Percentiles rank a stretch among this genome's conserved stretches.
These are phyloP conservation scores for Syncephalis plumigaleata DNA, from an alignment of 371 early-diverging fungal genomes.

Conservation along the genomic window DNA sequence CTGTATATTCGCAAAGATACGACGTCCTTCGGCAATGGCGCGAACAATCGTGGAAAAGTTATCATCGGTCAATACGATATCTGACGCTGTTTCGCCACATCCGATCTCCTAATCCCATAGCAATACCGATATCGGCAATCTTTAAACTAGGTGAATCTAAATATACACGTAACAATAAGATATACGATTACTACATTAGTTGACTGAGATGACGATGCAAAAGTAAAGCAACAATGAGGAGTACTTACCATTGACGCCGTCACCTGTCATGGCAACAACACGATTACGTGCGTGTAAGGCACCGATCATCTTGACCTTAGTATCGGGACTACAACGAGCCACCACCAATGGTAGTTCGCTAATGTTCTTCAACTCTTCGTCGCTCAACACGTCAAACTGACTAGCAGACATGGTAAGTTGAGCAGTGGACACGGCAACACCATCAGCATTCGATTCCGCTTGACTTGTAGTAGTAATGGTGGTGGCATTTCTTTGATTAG, in stretches of 20 bases:
- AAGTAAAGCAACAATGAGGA: too few species aligned
- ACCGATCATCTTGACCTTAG: constrained; percentile 91
- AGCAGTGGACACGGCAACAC: too few species aligned
- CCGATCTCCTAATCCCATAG: constrained; percentile 81
- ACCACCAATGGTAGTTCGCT: constrained; percentile 76
- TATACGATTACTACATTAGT: constrained; percentile 41
- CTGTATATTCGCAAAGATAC: constrained; percentile 77
- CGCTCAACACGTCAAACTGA: constrained; percentile 66
- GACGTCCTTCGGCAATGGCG: constrained; percentile 69
- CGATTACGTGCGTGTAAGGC: constrained; percentile 68
- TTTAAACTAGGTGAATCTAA: constrained; percentile 89
- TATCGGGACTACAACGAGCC: constrained; percentile 86
- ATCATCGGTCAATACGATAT: constrained; percentile 77
- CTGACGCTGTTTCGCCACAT: constrained; percentile 86
- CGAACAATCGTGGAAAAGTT: constrained; percentile 74
- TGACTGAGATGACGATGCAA: not conserved
- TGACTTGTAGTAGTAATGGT: too few species aligned
- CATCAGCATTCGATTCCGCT: too few species aligned
- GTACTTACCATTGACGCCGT: constrained; percentile 58
- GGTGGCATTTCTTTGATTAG: too few species aligned
- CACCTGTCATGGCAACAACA: constrained; percentile 68
- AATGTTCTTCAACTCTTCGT: constrained; percentile 57
- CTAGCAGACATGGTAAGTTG: constrained; percentile 66
- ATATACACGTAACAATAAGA: too few species aligned
- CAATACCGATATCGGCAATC: constrained; percentile 80